phyloP scores from a whole-genome alignment of 306 rosid species.

The Gillenia trifoliata region DNA sequence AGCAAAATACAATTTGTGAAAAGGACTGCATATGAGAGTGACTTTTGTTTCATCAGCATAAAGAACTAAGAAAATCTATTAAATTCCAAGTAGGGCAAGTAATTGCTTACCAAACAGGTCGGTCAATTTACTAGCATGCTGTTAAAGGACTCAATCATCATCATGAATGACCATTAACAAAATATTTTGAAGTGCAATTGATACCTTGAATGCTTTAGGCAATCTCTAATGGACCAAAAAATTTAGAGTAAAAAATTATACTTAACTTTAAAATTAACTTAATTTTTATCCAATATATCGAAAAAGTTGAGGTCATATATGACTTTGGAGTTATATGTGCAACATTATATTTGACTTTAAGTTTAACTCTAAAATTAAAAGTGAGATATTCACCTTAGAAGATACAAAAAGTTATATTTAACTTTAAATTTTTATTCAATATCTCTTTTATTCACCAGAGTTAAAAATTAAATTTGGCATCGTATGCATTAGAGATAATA shows the following conservation, averaged over 20 bases:
- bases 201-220: too few relatives aligned
- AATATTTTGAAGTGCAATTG: neutral
- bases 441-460: too few relatives aligned
- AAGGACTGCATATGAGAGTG: constrained; percentile 6
- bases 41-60: neutral
- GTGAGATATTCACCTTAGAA: too few relatives aligned
- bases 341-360: neutral
- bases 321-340: neutral
- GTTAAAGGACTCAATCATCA: neutral
- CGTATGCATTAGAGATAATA: neutral
- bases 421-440: too few relatives aligned
- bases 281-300: neutral
- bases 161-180: neutral
- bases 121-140: neutral
- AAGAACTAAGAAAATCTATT: neutral
- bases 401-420: too few relatives aligned
- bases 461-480: too few relatives aligned
- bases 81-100: neutral
- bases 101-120: constrained; percentile 4
- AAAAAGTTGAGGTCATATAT: neutral
- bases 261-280: too few relatives aligned
- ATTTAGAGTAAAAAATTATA: too few relatives aligned
- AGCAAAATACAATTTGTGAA: constrained; percentile 7
- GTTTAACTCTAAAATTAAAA: neutral
- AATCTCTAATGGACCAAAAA: too few relatives aligned